These are phyloP conservation scores for Fusarium begoniae DNA, from an alignment of 2,329 filamentous ascomycete genomes.

Conservation along the genomic window DNA sequence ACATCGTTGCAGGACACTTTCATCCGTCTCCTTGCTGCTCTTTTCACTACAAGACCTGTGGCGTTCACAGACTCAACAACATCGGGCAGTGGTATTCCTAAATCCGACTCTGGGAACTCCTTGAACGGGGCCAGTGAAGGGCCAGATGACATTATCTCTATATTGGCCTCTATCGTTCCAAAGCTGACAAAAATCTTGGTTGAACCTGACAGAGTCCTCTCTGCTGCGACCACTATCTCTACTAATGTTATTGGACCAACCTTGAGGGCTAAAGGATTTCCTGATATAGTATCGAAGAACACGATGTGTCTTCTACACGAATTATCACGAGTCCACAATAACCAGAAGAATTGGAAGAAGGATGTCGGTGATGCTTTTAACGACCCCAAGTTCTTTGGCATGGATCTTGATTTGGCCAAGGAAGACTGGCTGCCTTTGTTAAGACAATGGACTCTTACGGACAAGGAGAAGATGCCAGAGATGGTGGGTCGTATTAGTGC, in stretches of 20 bases:
- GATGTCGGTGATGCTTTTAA: constrained; percentile 94
- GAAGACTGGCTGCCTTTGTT: constrained; percentile 84
- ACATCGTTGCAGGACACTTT: constrained; percentile 78
- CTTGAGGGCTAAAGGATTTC: constrained; percentile 86
- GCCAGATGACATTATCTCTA: constrained; percentile 80
- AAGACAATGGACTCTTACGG: constrained; percentile 82
- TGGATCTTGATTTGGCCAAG: constrained; percentile 70
- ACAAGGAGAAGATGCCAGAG: constrained; percentile 89
- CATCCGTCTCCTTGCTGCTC: constrained; percentile 85
- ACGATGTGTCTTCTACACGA: constrained; percentile 79
- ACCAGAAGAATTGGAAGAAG: constrained; percentile 91
- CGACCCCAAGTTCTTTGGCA: constrained; percentile 85
- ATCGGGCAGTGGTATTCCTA: constrained; percentile 49
- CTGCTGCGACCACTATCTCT: constrained; percentile 82
- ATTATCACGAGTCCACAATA: constrained; percentile 78
- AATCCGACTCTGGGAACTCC: constrained; percentile 48
- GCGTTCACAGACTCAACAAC: constrained; percentile 68
- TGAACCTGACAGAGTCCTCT: constrained; percentile 83
- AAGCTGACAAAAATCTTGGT: constrained; percentile 84
- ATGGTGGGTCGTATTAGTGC: constrained; percentile 80
- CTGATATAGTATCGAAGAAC: constrained; percentile 79
- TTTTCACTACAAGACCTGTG: constrained; percentile 88
- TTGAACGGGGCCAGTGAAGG: constrained; percentile 54
- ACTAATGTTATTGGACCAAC: constrained; percentile 83
- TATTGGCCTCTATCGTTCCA: constrained; percentile 81